A percentile compares a stretch with the other conserved stretches of the same genome.
These are phyloP conservation scores for Colletotrichum gloeosporioides DNA, from an alignment of 2,329 filamentous ascomycete species.

Conservation along the genomic window DNA sequence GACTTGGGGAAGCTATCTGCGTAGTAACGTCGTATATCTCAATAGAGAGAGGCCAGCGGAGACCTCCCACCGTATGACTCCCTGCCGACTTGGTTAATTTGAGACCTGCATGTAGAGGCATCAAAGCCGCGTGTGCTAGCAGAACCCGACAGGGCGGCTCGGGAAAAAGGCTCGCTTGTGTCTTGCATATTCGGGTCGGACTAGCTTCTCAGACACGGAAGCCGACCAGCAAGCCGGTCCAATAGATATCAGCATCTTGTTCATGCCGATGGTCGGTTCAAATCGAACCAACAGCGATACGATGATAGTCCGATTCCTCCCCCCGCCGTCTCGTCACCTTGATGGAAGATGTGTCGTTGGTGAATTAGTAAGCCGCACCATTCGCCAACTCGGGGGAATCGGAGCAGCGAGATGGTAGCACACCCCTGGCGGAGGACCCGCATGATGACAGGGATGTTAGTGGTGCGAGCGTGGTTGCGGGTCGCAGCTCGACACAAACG, in stretches of 20 bases:
- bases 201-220: neutral
- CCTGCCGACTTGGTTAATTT: neutral
- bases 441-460: neutral
- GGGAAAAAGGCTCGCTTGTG: neutral
- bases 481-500: neutral
- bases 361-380: slow-evolving; percentile 13
- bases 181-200: neutral
- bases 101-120: neutral
- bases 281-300: neutral
- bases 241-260: neutral
- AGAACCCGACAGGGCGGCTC: neutral
- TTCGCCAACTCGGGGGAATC: slow-evolving; percentile 13
- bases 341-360: slow-evolving; percentile 11
- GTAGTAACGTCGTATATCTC: neutral
- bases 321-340: neutral
- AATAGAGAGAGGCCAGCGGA: neutral
- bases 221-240: neutral
- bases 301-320: neutral
- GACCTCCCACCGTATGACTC: neutral
- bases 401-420: slow-evolving; percentile 12
- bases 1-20: neutral
- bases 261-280: neutral
- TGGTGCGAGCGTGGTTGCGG: neutral
- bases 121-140: neutral
- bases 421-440: neutral